These are phyloP conservation scores for Wickerhamomyces mucosus DNA, from an alignment of 805 yeast genomes.

Conservation along the genomic window DNA sequence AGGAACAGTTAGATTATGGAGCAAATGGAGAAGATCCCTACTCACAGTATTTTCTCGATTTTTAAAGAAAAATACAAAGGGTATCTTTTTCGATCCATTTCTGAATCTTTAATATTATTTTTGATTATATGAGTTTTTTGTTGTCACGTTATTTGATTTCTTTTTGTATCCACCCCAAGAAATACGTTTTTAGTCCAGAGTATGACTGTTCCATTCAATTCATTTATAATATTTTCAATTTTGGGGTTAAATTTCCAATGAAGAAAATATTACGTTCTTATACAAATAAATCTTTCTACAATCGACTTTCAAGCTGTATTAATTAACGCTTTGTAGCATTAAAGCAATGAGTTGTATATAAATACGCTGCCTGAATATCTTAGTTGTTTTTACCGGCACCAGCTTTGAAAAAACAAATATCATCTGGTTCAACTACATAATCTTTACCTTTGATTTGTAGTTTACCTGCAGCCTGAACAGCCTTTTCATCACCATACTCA, in stretches of 20 bases:
- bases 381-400: constrained; percentile 28
- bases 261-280: too few species aligned
- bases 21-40: constrained; percentile 64
- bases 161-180: too few species aligned
- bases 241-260: too few species aligned
- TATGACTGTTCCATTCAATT: too few species aligned
- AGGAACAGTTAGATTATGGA: constrained; percentile 84
- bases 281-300: too few species aligned
- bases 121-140: not conserved
- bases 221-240: too few species aligned
- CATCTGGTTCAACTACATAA: constrained; percentile 93
- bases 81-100: not conserved
- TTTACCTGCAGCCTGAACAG: constrained; percentile 84
- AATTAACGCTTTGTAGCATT: too few species aligned
- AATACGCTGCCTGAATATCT: too few species aligned
- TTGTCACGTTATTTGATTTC: not conserved
- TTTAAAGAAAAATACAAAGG: constrained; percentile 31
- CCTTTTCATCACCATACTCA: constrained; percentile 71
- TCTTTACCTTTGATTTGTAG: constrained; percentile 88
- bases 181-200: too few species aligned
- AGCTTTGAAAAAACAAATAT: constrained; percentile 83
- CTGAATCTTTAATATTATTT: not conserved
- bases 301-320: too few species aligned
- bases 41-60: constrained; percentile 49
- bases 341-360: too few species aligned